Evolutionary conservation across 2,329 filamentous ascomycete species (phyloP), one percentile per base, ranked within the genome.

Genomic region (Plectosphaerella plurivora): DNA sequence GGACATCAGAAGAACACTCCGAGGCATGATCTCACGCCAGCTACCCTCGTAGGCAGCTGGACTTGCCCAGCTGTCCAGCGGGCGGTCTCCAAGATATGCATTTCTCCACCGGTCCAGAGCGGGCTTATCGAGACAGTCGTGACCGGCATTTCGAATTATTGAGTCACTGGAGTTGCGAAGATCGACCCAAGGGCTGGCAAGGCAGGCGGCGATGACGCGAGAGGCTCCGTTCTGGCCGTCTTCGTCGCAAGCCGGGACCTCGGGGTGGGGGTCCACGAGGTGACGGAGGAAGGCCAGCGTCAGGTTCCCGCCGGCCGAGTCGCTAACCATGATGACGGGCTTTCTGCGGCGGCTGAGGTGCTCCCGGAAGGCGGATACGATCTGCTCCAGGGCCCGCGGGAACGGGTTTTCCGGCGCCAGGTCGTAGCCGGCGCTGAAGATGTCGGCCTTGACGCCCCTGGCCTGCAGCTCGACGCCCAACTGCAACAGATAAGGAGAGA

Each of bases 301-400:
- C 33, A 72, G 47, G 51, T 71, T 70, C 0, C 63, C 69, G 14
- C 69, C 69, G 0, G 68, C 68, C 11, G 69, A 71, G 48, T 72
- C 69, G 37, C 37, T 41, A 14, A 41, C 37, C 12, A 41, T 16
- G 37, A 41, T 41, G 37, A 41, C 16, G 37, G 37, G 37, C 37
- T 41, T 16, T 7, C n/a, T 4, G 5, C 18, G 37, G 12, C 37
- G 37, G 37, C 37, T 41, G 15, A 41, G 37, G 14, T 41, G 37
- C n/a, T 41, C 37, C 37, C n/a, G 37, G 37, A n/a, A 16, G 8
- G n/a, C n/a, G 15, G 37, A 14, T 9, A 16, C n/a, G 37, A 41
- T 41, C 37, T 41, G 37, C 37, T 16, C 18, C 16, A 41, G n/a
- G n/a, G 37, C 37, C 8, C 37, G 15, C n/a, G 37, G 37, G 37